phyloP scores from a whole-genome alignment of 2,329 filamentous ascomycete species.

The Fusarium pseudocircinatum region DNA sequence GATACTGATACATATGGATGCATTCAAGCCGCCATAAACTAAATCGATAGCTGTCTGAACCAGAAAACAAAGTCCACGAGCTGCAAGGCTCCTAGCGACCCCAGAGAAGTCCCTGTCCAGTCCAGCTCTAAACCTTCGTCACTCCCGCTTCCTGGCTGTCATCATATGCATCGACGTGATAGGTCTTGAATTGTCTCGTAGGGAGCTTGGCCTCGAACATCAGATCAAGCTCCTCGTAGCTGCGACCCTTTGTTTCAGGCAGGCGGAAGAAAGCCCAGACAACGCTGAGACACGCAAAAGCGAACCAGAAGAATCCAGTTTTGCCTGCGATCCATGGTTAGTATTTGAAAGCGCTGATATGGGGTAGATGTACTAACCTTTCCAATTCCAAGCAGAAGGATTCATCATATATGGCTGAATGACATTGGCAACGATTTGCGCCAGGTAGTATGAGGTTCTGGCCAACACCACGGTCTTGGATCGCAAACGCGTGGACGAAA shows the following conservation, averaged over 20 bases:
- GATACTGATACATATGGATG: neutral
- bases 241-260: neutral
- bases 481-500: neutral
- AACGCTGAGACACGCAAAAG: neutral
- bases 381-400: neutral
- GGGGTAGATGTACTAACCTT: neutral
- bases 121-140: neutral
- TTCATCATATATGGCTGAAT: neutral
- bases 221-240: neutral
- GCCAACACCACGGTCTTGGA: neutral
- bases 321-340: accelerated
- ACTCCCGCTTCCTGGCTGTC: neutral
- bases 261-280: neutral
- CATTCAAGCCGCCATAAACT: neutral
- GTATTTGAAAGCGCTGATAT: neutral
- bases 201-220: neutral
- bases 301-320: neutral
- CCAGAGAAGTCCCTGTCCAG: accelerated
- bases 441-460: neutral
- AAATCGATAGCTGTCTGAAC: neutral
- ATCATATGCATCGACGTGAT: neutral
- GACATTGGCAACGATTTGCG: neutral
- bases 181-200: neutral
- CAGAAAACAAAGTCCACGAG: accelerated
- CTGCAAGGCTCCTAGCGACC: neutral